Percentiles rank a stretch among this genome's conserved stretches.
phyloP scores from a whole-genome alignment of 2,329 filamentous ascomycete genomes.

The Botrytis elliptica region DNA sequence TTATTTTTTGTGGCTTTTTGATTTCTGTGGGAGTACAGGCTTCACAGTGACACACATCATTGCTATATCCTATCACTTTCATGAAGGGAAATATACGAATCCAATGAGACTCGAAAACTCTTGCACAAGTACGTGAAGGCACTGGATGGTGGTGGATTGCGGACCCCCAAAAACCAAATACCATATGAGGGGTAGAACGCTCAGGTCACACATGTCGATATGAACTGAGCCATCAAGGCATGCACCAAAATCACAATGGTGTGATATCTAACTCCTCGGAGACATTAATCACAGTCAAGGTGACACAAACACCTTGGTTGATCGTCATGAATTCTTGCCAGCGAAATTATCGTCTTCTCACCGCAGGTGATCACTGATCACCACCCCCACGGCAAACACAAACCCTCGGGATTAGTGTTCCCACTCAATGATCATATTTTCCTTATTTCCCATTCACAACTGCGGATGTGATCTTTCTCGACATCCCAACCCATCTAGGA shows the following conservation, averaged over 20 bases:
- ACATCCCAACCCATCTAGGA: background rate
- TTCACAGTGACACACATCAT: background rate
- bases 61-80: background rate
- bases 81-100: background rate
- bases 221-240: background rate
- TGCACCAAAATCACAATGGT: background rate
- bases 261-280: background rate
- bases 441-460: background rate
- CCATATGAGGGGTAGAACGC: background rate
- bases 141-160: background rate
- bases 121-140: background rate
- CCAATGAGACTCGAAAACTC: background rate
- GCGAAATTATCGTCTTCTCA: background rate
- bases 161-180: background rate
- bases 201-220: background rate
- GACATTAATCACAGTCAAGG: background rate
- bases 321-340: background rate
- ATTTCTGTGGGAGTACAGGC: background rate
- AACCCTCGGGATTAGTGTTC: background rate
- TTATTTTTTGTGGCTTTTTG: background rate
- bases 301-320: background rate
- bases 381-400: no score
- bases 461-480: background rate
- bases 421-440: background rate
- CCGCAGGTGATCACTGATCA: background rate